These are phyloP conservation scores for Suhomyces canberraensis DNA, from an alignment of 805 yeast species.

Conservation along the genomic window DNA sequence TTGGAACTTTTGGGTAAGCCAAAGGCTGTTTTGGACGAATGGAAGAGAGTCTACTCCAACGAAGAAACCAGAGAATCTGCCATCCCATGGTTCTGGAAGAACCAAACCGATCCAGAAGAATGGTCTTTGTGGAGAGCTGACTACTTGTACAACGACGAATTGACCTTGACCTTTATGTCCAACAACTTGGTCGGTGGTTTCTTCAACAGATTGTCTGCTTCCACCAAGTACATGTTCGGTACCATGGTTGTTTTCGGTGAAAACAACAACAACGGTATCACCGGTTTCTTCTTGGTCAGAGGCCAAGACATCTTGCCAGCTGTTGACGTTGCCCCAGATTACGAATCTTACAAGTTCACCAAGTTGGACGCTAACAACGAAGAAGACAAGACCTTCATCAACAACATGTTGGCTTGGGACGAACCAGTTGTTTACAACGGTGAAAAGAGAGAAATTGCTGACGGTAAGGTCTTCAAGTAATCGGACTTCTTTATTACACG, in stretches of 20 bases:
- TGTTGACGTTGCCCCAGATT: slow-evolving; percentile 97
- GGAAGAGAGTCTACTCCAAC: slow-evolving; percentile 96
- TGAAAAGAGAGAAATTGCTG: slow-evolving; percentile 82
- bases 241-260: slow-evolving; percentile 94
- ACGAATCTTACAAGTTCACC: slow-evolving; percentile 88
- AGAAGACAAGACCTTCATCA: slow-evolving; percentile 74
- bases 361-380: slow-evolving; percentile 77
- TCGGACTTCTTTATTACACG: slow-evolving; percentile 8
- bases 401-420: slow-evolving; percentile 98
- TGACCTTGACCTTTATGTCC: slow-evolving; percentile 96
- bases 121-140: slow-evolving; percentile 95
- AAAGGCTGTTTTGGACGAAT: slow-evolving; percentile 73
- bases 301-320: slow-evolving; percentile 92
- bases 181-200: slow-evolving; percentile 97
- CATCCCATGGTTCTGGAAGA: slow-evolving; percentile 96
- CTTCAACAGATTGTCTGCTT: slow-evolving; percentile 90
- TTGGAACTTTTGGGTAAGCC: slow-evolving; percentile 78
- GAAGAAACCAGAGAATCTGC: slow-evolving; percentile 94
- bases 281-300: slow-evolving; percentile 92
- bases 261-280: slow-evolving; percentile 96
- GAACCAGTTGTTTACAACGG: slow-evolving; percentile 83
- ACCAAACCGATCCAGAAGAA: slow-evolving; percentile 84
- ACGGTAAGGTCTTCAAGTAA: slow-evolving; percentile 97
- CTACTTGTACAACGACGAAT: slow-evolving; percentile 97
- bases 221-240: slow-evolving; percentile 94